Conservation (phyloP, 352 stramenopile species). For the Ochromonadaceae sp. region DNA sequence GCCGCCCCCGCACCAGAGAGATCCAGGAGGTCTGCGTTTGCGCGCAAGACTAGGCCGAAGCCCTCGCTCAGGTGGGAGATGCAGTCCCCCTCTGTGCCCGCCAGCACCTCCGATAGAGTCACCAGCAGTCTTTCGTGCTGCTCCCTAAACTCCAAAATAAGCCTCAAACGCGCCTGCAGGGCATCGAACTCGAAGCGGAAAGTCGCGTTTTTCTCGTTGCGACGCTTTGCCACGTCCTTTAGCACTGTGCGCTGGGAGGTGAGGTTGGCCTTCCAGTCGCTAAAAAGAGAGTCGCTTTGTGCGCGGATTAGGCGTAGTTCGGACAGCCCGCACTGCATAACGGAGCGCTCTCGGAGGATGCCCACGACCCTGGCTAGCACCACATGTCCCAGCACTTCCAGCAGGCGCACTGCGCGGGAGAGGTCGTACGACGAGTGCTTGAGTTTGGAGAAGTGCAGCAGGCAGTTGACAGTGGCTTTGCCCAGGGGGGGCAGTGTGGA, state of each 20-base stretch:
- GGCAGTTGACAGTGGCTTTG: neutral
- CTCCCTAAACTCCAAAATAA: conserved; percentile 69
- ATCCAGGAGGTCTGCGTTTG: neutral
- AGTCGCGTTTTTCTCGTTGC: neutral
- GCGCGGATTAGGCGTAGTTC: neutral
- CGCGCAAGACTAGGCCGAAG: neutral
- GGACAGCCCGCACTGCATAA: neutral
- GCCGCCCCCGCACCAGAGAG: neutral
- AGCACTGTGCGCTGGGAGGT: neutral
- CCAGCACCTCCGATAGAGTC: conserved; percentile 65
- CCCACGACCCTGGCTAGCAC: neutral
- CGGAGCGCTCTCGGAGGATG: conserved; percentile 1
- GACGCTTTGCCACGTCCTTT: neutral
- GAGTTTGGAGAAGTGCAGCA: conserved; percentile 12
- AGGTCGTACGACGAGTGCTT: conserved; percentile 22
- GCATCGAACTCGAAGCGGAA: conserved; percentile 46
- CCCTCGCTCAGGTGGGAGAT: neutral
- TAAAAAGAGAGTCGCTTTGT: neutral
- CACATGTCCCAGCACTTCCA: conserved; percentile 17
- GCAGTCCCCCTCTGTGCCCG: conserved; percentile 28
- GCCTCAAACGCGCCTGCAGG: conserved; percentile 61
- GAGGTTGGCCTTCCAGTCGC: neutral
- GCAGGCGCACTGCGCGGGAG: conserved; percentile 21
- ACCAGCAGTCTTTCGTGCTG: conserved; percentile 69
- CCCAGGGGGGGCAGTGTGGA: conserved; percentile 44